Percentiles rank a stretch among this genome's conserved stretches.
These are phyloP conservation scores for Gyrodon lividus DNA, from an alignment of 768 basidiomycete genomes.

Conservation along the genomic window DNA sequence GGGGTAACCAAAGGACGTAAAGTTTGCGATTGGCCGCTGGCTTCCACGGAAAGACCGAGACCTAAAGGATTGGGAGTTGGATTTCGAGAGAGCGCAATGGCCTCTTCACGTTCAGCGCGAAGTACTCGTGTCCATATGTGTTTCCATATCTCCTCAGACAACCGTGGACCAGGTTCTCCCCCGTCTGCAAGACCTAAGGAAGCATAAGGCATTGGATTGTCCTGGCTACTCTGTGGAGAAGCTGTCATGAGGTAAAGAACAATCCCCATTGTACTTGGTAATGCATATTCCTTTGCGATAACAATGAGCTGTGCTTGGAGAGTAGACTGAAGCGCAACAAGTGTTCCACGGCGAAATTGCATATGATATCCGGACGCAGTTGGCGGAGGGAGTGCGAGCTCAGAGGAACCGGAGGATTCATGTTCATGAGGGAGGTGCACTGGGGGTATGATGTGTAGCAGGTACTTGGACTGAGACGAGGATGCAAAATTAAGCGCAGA, in stretches of 20 bases:
- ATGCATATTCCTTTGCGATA: slow-evolving; percentile 90
- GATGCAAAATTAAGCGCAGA: slow-evolving; percentile 40
- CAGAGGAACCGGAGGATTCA: slow-evolving; percentile 39
- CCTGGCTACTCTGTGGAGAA: slow-evolving; percentile 20
- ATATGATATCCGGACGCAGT: slow-evolving; percentile 73
- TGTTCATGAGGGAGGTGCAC: slow-evolving; percentile 65
- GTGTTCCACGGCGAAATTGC: slow-evolving; percentile 79
- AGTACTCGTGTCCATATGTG: slow-evolving; percentile 78
- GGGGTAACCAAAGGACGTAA: slow-evolving; percentile 51
- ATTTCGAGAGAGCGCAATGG: slow-evolving; percentile 33
- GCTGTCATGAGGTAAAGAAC: slow-evolving; percentile 74
- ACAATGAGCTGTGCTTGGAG: slow-evolving; percentile 80
- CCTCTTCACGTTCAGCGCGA: slow-evolving; percentile 54
- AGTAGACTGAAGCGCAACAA: slow-evolving; percentile 82
- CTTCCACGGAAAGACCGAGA: slow-evolving; percentile 43
- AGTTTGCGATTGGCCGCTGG: slow-evolving; percentile 26
- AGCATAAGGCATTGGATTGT: slow-evolving; percentile 17
- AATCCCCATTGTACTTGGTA: slow-evolving; percentile 83
- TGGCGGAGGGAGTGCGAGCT: slow-evolving; percentile 51
- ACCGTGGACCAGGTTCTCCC: slow-evolving; percentile 70
- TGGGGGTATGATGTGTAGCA: slow-evolving; percentile 86
- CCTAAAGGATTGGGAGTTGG: slow-evolving; percentile 41
- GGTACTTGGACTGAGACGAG: slow-evolving; percentile 56
- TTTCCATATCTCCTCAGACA: slow-evolving; percentile 87
- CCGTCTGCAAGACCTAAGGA: slow-evolving; percentile 27